Conservation (phyloP, 305 asterid species). For the Rubia occidens region DNA sequence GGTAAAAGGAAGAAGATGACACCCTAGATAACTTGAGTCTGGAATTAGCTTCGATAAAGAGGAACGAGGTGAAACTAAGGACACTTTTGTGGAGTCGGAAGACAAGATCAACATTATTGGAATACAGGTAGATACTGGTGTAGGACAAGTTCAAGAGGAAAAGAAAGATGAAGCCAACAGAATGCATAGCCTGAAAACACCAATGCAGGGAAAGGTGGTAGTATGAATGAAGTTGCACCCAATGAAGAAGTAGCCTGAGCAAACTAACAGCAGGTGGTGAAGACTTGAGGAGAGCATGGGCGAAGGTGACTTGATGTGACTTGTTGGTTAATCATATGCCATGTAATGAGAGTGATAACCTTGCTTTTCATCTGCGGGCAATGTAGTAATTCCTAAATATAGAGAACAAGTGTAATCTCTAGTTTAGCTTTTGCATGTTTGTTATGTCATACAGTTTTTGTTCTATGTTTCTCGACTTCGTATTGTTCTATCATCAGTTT, state of each 20-base stretch:
- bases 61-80: slow-evolving; percentile 11
- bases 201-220: slow-evolving; percentile 10
- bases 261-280: slow-evolving; percentile 9
- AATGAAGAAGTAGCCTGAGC: slow-evolving; percentile 12
- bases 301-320: slow-evolving; percentile 26
- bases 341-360: slow-evolving; percentile 5
- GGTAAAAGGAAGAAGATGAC: slow-evolving; percentile 15
- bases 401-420: not conserved
- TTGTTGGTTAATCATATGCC: not conserved
- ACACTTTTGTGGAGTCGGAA: slow-evolving; percentile 12
- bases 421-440: not conserved
- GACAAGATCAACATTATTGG: not conserved
- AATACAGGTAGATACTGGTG: slow-evolving; percentile 6
- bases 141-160: slow-evolving; percentile 6
- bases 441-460: not conserved
- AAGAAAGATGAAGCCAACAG: slow-evolving; percentile 14
- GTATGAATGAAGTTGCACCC: slow-evolving; percentile 18
- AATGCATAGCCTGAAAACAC: slow-evolving; percentile 13
- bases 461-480: too few species aligned
- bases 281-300: slow-evolving; percentile 25
- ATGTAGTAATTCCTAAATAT: not conserved
- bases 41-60: slow-evolving; percentile 19
- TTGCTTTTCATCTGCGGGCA: not conserved
- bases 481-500: too few species aligned
- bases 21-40: slow-evolving; percentile 10